phyloP scores from a whole-genome alignment of 2,329 filamentous ascomycete genomes.

The Fusarium caatingaense region DNA sequence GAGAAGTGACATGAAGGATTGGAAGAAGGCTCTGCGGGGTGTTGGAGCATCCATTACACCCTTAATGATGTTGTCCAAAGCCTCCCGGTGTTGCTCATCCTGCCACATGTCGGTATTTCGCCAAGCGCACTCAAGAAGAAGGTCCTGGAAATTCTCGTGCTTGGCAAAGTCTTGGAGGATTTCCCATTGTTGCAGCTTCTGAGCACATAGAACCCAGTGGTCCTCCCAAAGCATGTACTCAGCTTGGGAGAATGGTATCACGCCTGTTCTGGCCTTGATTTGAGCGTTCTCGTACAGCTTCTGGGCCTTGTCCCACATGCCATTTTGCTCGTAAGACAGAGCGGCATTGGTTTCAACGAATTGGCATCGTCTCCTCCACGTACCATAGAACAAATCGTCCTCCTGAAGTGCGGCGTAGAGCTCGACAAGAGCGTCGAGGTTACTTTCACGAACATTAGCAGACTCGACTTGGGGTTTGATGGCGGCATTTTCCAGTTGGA shows the following conservation, averaged over 20 bases:
- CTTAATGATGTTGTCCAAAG: constrained; percentile 93
- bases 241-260: constrained; percentile 93
- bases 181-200: constrained; percentile 99
- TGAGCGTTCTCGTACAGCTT: constrained; percentile 96
- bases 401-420: constrained; percentile 91
- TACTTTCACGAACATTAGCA: constrained; percentile 87
- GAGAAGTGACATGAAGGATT: constrained; percentile 95
- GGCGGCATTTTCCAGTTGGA: constrained; percentile 89
- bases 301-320: constrained; percentile 99
- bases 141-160: constrained; percentile 97
- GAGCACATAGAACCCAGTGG: constrained; percentile 96
- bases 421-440: constrained; percentile 93
- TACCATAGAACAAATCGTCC: constrained; percentile 97
- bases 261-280: constrained; percentile 94
- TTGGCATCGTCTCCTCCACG: constrained; percentile 93
- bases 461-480: constrained; percentile 88
- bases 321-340: constrained; percentile 97
- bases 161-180: constrained; percentile 97
- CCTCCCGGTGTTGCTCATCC: constrained; percentile 84
- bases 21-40: constrained; percentile 93
- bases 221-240: constrained; percentile 99
- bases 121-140: constrained; percentile 95
- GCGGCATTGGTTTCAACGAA: constrained; percentile 98
- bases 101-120: constrained; percentile 96
- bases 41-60: constrained; percentile 98